Conservation (phyloP, 805 yeast genomes). For the Sungouiella blattae region DNA sequence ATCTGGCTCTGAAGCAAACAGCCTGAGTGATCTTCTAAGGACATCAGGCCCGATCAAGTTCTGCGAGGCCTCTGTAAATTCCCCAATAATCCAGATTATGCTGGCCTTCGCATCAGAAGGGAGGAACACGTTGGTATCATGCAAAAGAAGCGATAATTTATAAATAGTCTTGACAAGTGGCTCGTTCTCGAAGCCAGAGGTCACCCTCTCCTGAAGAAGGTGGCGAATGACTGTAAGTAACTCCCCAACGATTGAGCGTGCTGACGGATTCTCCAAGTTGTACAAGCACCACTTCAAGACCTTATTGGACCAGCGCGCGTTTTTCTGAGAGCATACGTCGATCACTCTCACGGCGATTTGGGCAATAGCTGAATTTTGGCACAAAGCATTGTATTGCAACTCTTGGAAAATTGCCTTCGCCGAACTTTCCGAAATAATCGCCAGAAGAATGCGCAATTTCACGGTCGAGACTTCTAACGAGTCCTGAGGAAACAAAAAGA, state of each 20-base stretch:
- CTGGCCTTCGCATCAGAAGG: constrained; percentile 63
- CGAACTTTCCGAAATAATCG: constrained; percentile 43
- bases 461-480: constrained; percentile 36
- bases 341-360: constrained; percentile 57
- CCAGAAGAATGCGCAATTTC: constrained; percentile 61
- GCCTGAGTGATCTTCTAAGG: constrained; percentile 52
- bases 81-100: constrained; percentile 89
- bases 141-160: constrained; percentile 34
- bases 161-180: constrained; percentile 52
- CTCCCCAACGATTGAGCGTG: constrained; percentile 48
- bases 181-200: constrained; percentile 14
- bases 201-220: constrained; percentile 55
- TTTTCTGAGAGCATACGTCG: constrained; percentile 54
- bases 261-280: constrained; percentile 33
- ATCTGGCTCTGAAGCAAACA: constrained; percentile 52
- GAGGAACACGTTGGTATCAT: not conserved
- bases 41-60: constrained; percentile 69
- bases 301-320: constrained; percentile 46
- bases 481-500: constrained; percentile 60
- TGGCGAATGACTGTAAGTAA: constrained; percentile 69
- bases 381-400: constrained; percentile 51
- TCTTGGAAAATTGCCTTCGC: constrained; percentile 55
- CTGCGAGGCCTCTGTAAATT: constrained; percentile 45
- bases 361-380: constrained; percentile 21
- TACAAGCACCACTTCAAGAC: constrained; percentile 63